Evolutionary conservation across 2,329 filamentous ascomycete genomes (phyloP), one percentile per base, ranked within the genome.

Genomic region (Pseudopithomyces chartarum): DNA sequence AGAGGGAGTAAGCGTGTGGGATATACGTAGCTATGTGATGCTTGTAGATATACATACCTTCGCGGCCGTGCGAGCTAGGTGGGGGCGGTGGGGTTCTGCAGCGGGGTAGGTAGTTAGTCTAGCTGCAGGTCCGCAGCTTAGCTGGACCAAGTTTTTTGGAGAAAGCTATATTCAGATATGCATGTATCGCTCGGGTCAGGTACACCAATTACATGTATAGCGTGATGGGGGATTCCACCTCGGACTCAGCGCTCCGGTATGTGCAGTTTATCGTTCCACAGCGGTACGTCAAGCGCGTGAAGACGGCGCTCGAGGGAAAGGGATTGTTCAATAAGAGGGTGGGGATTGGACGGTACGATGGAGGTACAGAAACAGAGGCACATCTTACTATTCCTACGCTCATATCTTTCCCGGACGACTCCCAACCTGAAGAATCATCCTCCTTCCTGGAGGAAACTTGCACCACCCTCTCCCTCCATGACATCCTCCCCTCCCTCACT

Each of bases 231-330:
- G 12, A 38, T 38, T 13, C 12, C n/a, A 5, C 5, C 26, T 29
- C 26, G 26, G 8, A n/a, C n/a, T n/a, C 26, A 29, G 4, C 34
- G 7, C 10, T 38, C 19, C 23, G 17, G 13, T 26, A 32, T 8
- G n/a, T 65, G 1, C 55, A 52, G 2, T 26, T 76, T 5, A 2
- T 73, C 1, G 76, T 78, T 1, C 70, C 75, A 1, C 63, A 61
- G 22, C 26, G 56, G 10, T 62, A 72, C 12, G 76, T 79, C 34
- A 79, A 79, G 52, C 62, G 47, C 2, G 73, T 78, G 0, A 80
- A 80, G 46, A 62, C 64, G 1, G 68, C 68, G 2, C 57, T 80
- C n/a, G 76, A 79, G 56, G 48, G 50, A 10, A 46, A 50, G 6
- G 64, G 61, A 7, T 38, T 57, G n/a, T 57, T 77, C 1, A 69